phyloP scores from a whole-genome alignment of 1,284 basidiomycete species.

The Pyrrhoderma lamaoense region DNA sequence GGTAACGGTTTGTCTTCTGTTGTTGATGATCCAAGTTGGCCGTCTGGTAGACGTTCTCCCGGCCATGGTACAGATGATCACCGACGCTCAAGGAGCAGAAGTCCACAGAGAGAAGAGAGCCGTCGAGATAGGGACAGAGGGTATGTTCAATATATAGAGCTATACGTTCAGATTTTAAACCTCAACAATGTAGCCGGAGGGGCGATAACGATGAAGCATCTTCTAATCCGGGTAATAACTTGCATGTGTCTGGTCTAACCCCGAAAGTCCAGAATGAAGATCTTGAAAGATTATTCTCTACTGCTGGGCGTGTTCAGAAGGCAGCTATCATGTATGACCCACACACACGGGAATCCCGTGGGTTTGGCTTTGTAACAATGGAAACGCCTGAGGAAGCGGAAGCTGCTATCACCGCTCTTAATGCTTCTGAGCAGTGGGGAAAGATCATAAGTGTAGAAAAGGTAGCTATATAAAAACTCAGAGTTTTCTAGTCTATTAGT shows the following conservation, averaged over 20 bases:
- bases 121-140: constrained; percentile 2
- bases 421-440: constrained; percentile 79
- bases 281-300: constrained; percentile 83
- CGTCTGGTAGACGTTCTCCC: constrained; percentile 40
- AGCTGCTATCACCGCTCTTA: constrained; percentile 78
- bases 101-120: constrained; percentile 41
- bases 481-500: too few relatives aligned
- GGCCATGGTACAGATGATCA: constrained; percentile 43
- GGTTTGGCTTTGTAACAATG: constrained; percentile 98
- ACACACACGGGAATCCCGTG: constrained; percentile 91
- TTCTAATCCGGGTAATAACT: constrained; percentile 88
- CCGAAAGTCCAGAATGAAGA: constrained; percentile 76
- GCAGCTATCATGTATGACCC: constrained; percentile 96
- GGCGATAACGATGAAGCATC: constrained; percentile 26
- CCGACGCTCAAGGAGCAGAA: constrained; percentile 64
- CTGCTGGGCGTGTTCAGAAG: constrained; percentile 83
- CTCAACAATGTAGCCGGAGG: constrained; percentile 26
- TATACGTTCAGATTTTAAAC: constrained; percentile 9
- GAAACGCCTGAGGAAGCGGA: constrained; percentile 83
- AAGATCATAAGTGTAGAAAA: constrained; percentile 84
- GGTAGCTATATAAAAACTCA: constrained; percentile 34
- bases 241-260: constrained; percentile 88
- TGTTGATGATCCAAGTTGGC: constrained; percentile 39
- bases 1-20: constrained; percentile 26
- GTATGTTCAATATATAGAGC: constrained; percentile 1